phyloP scores from a whole-genome alignment of 768 basidiomycete genomes.

The Kwoniella newhampshirensis region DNA sequence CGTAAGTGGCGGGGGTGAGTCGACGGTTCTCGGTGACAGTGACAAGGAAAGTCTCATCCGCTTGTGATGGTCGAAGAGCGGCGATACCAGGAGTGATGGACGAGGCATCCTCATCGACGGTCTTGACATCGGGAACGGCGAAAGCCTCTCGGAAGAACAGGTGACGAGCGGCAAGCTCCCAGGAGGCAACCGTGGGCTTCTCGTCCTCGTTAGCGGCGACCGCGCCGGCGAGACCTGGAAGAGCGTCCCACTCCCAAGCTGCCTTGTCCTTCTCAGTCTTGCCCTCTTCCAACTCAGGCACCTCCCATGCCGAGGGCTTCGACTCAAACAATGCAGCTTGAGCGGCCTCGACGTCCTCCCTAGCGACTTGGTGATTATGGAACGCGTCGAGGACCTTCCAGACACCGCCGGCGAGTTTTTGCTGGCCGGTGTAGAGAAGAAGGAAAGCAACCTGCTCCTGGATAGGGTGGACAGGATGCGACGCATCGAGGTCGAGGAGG shows the following conservation, averaged over 20 bases:
- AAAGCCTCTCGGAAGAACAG: constrained; percentile 83
- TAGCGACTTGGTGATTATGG: constrained; percentile 52
- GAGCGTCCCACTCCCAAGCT: constrained; percentile 51
- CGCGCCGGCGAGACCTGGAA: constrained; percentile 69
- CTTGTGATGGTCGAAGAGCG: constrained; percentile 76
- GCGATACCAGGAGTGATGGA: constrained; percentile 59
- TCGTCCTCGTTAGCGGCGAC: constrained; percentile 56
- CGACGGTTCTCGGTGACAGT: constrained; percentile 92
- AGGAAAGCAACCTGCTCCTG: constrained; percentile 77
- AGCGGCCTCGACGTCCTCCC: constrained; percentile 61
- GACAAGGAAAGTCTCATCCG: constrained; percentile 88
- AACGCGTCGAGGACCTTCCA: constrained; percentile 52
- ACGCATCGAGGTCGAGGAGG: constrained; percentile 54
- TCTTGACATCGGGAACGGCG: constrained; percentile 56
- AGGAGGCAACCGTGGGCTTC: constrained; percentile 81
- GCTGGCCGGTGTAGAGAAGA: constrained; percentile 62
- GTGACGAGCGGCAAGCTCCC: constrained; percentile 57
- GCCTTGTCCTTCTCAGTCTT: constrained; percentile 45
- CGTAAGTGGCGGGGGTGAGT: constrained; percentile 90
- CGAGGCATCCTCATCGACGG: constrained; percentile 28
- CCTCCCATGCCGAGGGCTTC: constrained; percentile 55
- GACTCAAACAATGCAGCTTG: constrained; percentile 70
- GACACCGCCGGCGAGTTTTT: constrained; percentile 57
- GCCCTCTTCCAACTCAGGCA: constrained; percentile 50
- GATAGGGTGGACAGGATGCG: constrained; percentile 57